These are phyloP conservation scores for Bryoerythrophyllum caledonicum DNA, from an alignment of 225 moss, liverwort and hornwort species.

Conservation along the genomic window DNA sequence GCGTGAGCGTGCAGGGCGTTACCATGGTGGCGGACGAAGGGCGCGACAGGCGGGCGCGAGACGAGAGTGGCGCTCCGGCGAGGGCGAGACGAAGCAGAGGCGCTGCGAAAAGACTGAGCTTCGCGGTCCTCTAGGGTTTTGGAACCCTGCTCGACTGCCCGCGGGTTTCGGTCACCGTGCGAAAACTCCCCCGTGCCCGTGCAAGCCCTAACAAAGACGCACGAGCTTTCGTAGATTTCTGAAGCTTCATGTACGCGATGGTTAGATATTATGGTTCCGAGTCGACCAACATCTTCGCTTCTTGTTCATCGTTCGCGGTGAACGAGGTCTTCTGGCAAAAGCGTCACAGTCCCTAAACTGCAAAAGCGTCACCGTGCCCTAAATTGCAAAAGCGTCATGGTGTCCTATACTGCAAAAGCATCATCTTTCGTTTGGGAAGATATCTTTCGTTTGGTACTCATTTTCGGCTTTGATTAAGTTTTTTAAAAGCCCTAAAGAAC, in stretches of 20 bases:
- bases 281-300: neutral
- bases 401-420: too few relatives aligned
- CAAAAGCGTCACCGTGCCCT: neutral
- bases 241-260: fast-evolving
- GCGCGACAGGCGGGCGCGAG: conserved; percentile 2
- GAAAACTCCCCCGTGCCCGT: neutral
- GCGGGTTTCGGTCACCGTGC: conserved; percentile 4
- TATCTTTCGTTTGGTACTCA: too few relatives aligned
- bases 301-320: neutral
- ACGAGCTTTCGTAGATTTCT: too few relatives aligned
- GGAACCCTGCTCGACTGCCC: neutral
- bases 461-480: too few relatives aligned
- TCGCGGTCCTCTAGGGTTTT: conserved; percentile 22
- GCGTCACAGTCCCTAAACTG: too few relatives aligned
- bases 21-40: conserved; percentile 33
- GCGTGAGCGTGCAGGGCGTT: neutral
- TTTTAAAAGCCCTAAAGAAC: too few relatives aligned
- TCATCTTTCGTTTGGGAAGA: too few relatives aligned
- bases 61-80: conserved; percentile 28
- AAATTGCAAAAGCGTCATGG: too few relatives aligned
- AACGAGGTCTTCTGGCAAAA: too few relatives aligned
- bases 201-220: neutral
- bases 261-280: neutral
- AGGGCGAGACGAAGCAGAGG: conserved; percentile 2
- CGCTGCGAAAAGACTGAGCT: conserved; percentile 30